A percentile compares a stretch with the other conserved stretches of the same genome.
phyloP scores from a whole-genome alignment of 1,284 basidiomycete species.

The Agroathelia rolfsii region DNA sequence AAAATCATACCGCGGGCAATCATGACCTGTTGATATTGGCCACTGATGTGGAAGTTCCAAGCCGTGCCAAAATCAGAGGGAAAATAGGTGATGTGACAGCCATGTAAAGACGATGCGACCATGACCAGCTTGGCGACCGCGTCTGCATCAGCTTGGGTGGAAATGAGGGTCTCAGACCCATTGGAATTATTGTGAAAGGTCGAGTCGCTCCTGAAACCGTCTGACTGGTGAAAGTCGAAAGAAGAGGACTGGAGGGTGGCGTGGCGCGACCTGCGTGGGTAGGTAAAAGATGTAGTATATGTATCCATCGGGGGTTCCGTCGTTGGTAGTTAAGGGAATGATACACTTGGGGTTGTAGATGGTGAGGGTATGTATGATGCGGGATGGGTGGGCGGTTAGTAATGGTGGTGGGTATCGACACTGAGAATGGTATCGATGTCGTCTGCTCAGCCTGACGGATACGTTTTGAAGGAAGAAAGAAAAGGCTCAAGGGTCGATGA shows the following conservation, averaged over 20 bases:
- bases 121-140: slow-evolving; percentile 75
- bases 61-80: slow-evolving; percentile 60
- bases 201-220: slow-evolving; percentile 36
- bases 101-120: slow-evolving; percentile 73
- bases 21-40: slow-evolving; percentile 90
- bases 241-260: slow-evolving; percentile 51
- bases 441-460: slow-evolving; percentile 22
- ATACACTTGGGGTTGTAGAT: slow-evolving; percentile 14
- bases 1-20: slow-evolving; percentile 80
- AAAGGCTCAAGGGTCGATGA: slow-evolving; percentile 12
- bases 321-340: slow-evolving; percentile 13
- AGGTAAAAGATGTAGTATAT: slow-evolving; percentile 86
- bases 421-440: slow-evolving; percentile 40
- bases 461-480: slow-evolving; percentile 20
- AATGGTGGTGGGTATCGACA: slow-evolving; percentile 35
- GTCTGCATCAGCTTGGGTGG: slow-evolving; percentile 45
- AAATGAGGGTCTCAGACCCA: slow-evolving; percentile 33
- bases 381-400: slow-evolving; percentile 3
- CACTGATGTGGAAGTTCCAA: slow-evolving; percentile 89
- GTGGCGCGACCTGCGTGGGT: slow-evolving; percentile 69
- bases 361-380: slow-evolving; percentile 11
- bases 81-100: slow-evolving; percentile 74
- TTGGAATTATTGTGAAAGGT: slow-evolving; percentile 25
- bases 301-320: slow-evolving; percentile 66
- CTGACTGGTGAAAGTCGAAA: slow-evolving; percentile 48